Base-by-base conservation (phyloP, 352 stramenopile species). In the Globisporangium spiculum region DNA sequence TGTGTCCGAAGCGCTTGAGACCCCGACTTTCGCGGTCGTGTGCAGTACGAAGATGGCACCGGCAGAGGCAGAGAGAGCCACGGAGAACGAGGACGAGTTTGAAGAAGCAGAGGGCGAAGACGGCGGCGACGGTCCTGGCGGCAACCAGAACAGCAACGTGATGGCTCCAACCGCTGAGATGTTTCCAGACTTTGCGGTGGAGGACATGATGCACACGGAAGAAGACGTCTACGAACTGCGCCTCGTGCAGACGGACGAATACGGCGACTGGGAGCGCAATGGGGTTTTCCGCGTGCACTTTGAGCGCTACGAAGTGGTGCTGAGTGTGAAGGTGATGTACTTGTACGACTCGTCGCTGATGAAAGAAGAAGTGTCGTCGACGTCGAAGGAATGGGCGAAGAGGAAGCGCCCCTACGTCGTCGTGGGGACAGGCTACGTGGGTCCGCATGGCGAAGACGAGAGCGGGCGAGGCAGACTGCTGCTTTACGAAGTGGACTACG, bases 401-500 rank as follows among this genome's bases (percentile, higher is more conserved):
- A 88, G 89, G 68, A 92, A 93, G 62, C 86, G 89, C 14, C 88
- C 88, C 7, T 96, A 91, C 54, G 73, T 96, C 0, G 84, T 95
- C 4, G 78, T 96, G 38, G 88, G 88, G 26, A 96, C 88, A 1
- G 88, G 90, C 4, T 95, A 86, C 69, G 84, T 96, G 1, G 84
- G 85, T 9, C 89, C 89, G 0, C 84, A 96, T 30, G 90, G 89
- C 18, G 90, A 97, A 76, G 90, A 97, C 50, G 86, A 94, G 66
- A 94, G 88, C 68, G 90, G 89, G 0, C 88, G 89, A 26, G 90
- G 90, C 4, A 82, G 90, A 0, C 68, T 97, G 22, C 63, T 97
- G 24, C 75, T 97, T 0, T 97, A 96, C 72, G 88, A 96, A 75
- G 69, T 96, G 12, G 88, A 96, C 60, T 96, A 96, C 64, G 88